Base-by-base conservation (phyloP, 257 asterid genomes). In the Nicotiana benthamiana region DNA sequence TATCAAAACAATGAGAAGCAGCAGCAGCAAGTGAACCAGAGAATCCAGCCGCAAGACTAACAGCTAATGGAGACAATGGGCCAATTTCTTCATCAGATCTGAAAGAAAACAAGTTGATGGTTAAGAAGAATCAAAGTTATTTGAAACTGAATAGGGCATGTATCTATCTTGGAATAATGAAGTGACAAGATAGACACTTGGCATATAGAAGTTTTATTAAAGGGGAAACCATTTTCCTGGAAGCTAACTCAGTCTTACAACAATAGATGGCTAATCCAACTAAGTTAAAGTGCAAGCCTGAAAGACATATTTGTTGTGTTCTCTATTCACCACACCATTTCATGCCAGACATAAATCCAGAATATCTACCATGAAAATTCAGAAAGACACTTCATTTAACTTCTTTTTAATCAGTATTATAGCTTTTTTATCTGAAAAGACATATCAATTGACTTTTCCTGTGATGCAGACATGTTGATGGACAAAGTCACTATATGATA, bases 1-100 rank as follows among this genome's bases (percentile, higher is more conserved):
- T 94, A 87, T 96, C 98, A 84, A 96, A 96, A 84, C 92, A 77
- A 91, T 96, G 98, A 79, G 99, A 96, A 82, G 89, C 92, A 81
- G 95, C 99, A n/a, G 95, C 97, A 90, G 98, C 99, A 84, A 92
- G n/a, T 72, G 95, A 89, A 77, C 98, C 99, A 72, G 98, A 94
- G 86, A 96, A 88, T 75, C 98, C 99, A 86, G 97, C 98, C 2
- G 94, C 91, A 61, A 96, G 91, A 79, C 91, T 92, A 78, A 92
- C 91, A 83, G 97, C 94, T 81, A 90, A 75, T 75, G 98, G 98
- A 83, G 98, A 90, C 85, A 96, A 83, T 28, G 97, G 97, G 51
- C 97, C 98, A 75, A 90, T 90, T 82, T 96, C 98, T 81, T 84
- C 89, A 85, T 90, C 88, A 17, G 83, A 75, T 85, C 99, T 95